Evolutionary conservation across 306 rosid species (phyloP).

Genomic region (Canavalia ensiformis): DNA sequence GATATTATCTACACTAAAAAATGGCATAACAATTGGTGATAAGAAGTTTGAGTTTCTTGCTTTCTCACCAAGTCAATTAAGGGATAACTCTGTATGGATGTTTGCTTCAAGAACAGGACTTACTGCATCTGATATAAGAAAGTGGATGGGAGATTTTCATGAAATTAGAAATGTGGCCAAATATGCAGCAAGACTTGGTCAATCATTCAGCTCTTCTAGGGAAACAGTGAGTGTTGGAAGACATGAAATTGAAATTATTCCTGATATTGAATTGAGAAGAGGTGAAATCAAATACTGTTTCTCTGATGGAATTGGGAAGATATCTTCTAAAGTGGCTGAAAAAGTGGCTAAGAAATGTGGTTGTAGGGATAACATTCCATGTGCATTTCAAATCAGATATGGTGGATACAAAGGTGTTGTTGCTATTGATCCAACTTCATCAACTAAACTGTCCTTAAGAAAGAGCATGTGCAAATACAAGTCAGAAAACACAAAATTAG

Average conservation of each 20-base stretch:
- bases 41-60: slow-evolving; percentile 87
- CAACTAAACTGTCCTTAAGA: slow-evolving; percentile 73
- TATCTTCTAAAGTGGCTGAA: slow-evolving; percentile 70
- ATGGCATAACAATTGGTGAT: slow-evolving; percentile 72
- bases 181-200: slow-evolving; percentile 90
- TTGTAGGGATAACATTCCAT: slow-evolving; percentile 56
- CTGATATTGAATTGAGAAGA: slow-evolving; percentile 60
- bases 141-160: slow-evolving; percentile 76
- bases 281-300: slow-evolving; percentile 60
- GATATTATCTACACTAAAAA: slow-evolving; percentile 65
- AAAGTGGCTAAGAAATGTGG: slow-evolving; percentile 73
- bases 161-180: slow-evolving; percentile 82
- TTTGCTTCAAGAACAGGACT: slow-evolving; percentile 67
- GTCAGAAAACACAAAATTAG: slow-evolving; percentile 65
- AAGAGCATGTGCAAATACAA: slow-evolving; percentile 83
- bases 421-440: slow-evolving; percentile 80
- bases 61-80: slow-evolving; percentile 83
- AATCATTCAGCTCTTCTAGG: slow-evolving; percentile 86
- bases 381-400: slow-evolving; percentile 92
- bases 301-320: slow-evolving; percentile 93
- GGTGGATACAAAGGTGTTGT: slow-evolving; percentile 95
- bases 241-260: slow-evolving; percentile 68
- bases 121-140: slow-evolving; percentile 66
- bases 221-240: slow-evolving; percentile 68
- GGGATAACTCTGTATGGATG: slow-evolving; percentile 89